Conservation (phyloP, 2,329 filamentous ascomycete genomes). For the Aspergillus ibericus region DNA sequence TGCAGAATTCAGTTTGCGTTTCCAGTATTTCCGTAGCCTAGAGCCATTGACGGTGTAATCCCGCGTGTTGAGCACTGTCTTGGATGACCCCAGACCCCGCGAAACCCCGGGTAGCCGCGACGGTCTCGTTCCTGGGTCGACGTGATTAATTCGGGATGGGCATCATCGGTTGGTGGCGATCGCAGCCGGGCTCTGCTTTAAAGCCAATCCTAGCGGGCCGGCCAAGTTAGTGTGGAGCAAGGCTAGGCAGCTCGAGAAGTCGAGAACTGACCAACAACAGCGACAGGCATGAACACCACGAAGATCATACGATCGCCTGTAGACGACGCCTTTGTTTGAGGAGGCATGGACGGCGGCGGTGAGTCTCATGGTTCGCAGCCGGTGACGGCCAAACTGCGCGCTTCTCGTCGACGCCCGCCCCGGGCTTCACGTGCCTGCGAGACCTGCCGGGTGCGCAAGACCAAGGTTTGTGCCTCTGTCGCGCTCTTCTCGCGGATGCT, state of each 20-base stretch:
- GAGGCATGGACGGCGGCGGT: background rate
- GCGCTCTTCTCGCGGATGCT: background rate
- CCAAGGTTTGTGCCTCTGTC: conserved; percentile 15
- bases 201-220: conserved; percentile 3
- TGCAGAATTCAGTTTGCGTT: background rate
- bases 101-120: background rate
- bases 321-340: background rate
- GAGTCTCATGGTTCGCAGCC: background rate
- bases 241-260: background rate
- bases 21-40: background rate
- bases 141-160: background rate
- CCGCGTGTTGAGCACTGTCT: background rate
- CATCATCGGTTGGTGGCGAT: conserved; percentile 1
- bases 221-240: background rate
- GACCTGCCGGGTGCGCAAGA: conserved; percentile 26
- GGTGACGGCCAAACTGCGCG: conserved; percentile 13
- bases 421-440: conserved; percentile 26
- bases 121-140: background rate
- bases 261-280: background rate
- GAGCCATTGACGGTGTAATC: background rate
- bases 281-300: background rate
- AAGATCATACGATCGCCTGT: background rate
- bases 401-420: conserved; percentile 13
- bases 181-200: background rate
- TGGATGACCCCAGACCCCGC: conserved; percentile 2